A percentile compares a stretch with the other conserved stretches of the same genome.
phyloP scores from a whole-genome alignment of 208 protist genomes.

The Trypanosomatidae sp. region DNA sequence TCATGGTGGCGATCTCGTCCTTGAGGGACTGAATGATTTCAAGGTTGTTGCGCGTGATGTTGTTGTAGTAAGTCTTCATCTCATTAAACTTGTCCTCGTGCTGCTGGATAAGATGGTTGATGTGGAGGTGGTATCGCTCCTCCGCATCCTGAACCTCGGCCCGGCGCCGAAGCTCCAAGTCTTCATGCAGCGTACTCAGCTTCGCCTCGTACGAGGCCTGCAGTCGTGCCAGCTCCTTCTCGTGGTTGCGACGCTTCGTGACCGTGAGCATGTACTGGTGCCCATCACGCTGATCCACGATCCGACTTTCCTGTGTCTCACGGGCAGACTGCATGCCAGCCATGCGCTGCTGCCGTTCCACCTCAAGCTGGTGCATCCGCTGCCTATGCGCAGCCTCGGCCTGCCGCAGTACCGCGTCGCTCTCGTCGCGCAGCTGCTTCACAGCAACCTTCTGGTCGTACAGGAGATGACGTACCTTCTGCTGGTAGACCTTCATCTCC shows the following conservation, averaged over 20 bases:
- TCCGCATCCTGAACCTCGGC: slow-evolving; percentile 96
- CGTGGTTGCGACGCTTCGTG: slow-evolving; percentile 87
- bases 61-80: slow-evolving; percentile 98
- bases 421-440: slow-evolving; percentile 88
- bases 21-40: slow-evolving; percentile 98
- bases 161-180: slow-evolving; percentile 92
- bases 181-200: slow-evolving; percentile 82
- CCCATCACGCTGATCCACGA: slow-evolving; percentile 85
- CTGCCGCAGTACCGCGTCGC: slow-evolving; percentile 86
- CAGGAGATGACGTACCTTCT: slow-evolving; percentile 96
- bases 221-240: slow-evolving; percentile 82
- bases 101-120: slow-evolving; percentile 95
- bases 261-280: slow-evolving; percentile 89
- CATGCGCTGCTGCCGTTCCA: slow-evolving; percentile 54
- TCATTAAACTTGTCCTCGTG: slow-evolving; percentile 96
- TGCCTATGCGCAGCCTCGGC: slow-evolving; percentile 79
- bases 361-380: slow-evolving; percentile 68
- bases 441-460: slow-evolving; percentile 94
- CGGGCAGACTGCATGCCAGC: slow-evolving; percentile 61
- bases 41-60: slow-evolving; percentile 98
- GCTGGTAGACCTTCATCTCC: slow-evolving; percentile 97
- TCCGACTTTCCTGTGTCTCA: slow-evolving; percentile 75
- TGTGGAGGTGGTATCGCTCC: slow-evolving; percentile 96
- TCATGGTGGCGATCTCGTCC: slow-evolving; percentile 95
- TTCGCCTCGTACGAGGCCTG: slow-evolving; percentile 91